Percentiles rank a stretch among this genome's conserved stretches.
Evolutionary conservation across 2,329 filamentous ascomycete species (phyloP).

Genomic region (Ophiosphaerella herpotricha): DNA sequence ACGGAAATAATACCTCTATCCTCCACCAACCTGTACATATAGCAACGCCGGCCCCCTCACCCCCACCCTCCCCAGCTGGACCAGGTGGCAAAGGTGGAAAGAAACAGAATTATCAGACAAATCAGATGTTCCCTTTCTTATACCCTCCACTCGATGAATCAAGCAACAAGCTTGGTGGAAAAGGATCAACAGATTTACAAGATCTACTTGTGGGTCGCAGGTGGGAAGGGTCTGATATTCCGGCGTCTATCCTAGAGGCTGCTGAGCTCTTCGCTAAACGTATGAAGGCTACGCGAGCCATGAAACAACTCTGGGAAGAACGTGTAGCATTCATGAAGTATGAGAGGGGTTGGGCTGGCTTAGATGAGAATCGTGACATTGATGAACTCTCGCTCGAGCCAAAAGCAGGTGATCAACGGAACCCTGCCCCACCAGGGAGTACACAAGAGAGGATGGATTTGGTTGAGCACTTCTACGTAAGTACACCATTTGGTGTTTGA

Average conservation of each 20-base stretch:
- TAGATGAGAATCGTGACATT: conserved; percentile 52
- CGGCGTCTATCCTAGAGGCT: conserved; percentile 91
- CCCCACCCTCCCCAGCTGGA: conserved; percentile 86
- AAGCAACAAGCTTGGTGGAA: conserved; percentile 89
- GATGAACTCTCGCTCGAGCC: conserved; percentile 47
- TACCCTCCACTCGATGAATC: conserved; percentile 89
- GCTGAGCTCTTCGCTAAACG: conserved; percentile 88
- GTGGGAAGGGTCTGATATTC: conserved; percentile 94
- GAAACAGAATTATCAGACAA: conserved; percentile 99
- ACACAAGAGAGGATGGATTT: conserved; percentile 69
- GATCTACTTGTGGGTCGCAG: conserved; percentile 78
- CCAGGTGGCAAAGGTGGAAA: conserved; percentile 88
- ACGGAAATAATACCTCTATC: conserved; percentile 67
- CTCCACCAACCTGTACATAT: conserved; percentile 96
- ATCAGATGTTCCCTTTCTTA: conserved; percentile 97
- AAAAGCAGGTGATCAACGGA: conserved; percentile 39
- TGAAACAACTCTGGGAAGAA: conserved; percentile 93
- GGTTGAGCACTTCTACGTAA: conserved; percentile 84
- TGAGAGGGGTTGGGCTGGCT: conserved; percentile 81
- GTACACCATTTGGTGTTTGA: conserved; percentile 40
- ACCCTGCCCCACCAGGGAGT: conserved; percentile 52
- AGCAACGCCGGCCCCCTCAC: conserved; percentile 94
- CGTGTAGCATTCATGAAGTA: conserved; percentile 89
- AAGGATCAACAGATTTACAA: conserved; percentile 80
- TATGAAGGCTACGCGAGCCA: conserved; percentile 88